A percentile compares a stretch with the other conserved stretches of the same genome.
Evolutionary conservation across 2,329 filamentous ascomycete species (phyloP).

Genomic region (Scedosporium minutisporum): DNA sequence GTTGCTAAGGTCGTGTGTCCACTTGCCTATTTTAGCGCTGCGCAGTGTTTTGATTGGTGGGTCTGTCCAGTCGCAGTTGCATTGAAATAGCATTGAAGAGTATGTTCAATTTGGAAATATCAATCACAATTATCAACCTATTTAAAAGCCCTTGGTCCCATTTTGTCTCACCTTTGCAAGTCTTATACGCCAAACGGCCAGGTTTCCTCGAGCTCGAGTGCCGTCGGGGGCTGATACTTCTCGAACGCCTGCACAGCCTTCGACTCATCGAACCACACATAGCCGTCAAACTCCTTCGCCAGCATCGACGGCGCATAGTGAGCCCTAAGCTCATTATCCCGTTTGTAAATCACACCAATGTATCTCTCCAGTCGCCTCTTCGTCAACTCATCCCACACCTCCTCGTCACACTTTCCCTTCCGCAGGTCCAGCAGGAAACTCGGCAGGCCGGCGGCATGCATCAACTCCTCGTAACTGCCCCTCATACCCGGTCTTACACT

Average conservation of each 20-base stretch:
- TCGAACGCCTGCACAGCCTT: slow-evolving; percentile 34
- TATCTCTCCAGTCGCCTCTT: slow-evolving; percentile 36
- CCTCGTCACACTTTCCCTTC: slow-evolving; percentile 20
- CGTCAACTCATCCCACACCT: slow-evolving; percentile 24
- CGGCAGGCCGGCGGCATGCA: slow-evolving; percentile 33
- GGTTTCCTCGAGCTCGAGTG: background rate
- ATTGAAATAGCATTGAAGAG: background rate
- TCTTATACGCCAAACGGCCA: background rate
- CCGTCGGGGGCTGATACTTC: slow-evolving; percentile 8
- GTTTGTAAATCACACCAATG: slow-evolving; percentile 43
- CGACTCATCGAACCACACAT: slow-evolving; percentile 39
- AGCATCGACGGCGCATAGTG: slow-evolving; percentile 37
- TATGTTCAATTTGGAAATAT: background rate
- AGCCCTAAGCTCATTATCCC: slow-evolving; percentile 35
- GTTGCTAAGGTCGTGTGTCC: background rate
- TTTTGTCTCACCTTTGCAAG: background rate
- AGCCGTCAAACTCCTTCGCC: slow-evolving; percentile 38
- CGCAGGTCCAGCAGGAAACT: slow-evolving; percentile 37
- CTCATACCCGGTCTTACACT: slow-evolving; percentile 31
- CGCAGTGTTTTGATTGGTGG: background rate
- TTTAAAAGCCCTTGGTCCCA: background rate
- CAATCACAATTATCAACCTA: no score
- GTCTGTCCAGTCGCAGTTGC: background rate
- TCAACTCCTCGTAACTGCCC: slow-evolving; percentile 38
- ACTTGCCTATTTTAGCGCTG: background rate